Evolutionary conservation across 495 filamentous ascomycete genomes (phyloP), one percentile per base, ranked within the genome.

Genomic region (Podospora anserina): DNA sequence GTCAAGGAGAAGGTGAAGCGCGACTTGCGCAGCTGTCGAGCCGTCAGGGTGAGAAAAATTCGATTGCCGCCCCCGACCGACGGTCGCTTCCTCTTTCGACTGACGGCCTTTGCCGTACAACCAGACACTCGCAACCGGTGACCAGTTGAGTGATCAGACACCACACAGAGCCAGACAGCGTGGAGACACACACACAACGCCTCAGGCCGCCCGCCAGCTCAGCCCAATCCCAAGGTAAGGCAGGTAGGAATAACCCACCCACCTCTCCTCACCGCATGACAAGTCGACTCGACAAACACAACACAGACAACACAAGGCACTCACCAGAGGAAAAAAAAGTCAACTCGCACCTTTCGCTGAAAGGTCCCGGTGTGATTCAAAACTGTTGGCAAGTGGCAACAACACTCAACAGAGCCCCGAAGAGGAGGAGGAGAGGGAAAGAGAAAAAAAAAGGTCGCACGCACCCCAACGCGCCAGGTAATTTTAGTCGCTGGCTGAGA

Each of bases 401-500:
- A 49, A 49, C 39, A 49, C 39, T 49, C 39, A 16, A 49, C 57
- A 71, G 68, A 71, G 72, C 69, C 66, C 65, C 55, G 54, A 62
- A 20, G 61, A 69, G 57, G 65, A 68, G 56, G 63, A 60, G 27
- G 60, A 66, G 65, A 66, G 65, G 54, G 63, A 68, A 60, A 32
- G 66, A 65, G 39, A 73, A 71, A 69, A 70, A 65, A 69, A 67
- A 69, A 56, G 63, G 64, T 53, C 68, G 66, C 68, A 74, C 71
- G 63, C 69, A 75, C 61, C 71, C 59, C 64, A 55, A 72, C 69
- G 70, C 70, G 75, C 72, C 64, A 66, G 65, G 64, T 69, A 68
- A 68, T 69, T 73, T 71, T 71, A 68, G 73, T 75, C 69, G 69
- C 71, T 58, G 71, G 69, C 64, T 68, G 64, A 71, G 74, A 69